Evolutionary conservation across 176 grass and related monocot genomes (phyloP).

Genomic region (Phyllostachys edulis): DNA sequence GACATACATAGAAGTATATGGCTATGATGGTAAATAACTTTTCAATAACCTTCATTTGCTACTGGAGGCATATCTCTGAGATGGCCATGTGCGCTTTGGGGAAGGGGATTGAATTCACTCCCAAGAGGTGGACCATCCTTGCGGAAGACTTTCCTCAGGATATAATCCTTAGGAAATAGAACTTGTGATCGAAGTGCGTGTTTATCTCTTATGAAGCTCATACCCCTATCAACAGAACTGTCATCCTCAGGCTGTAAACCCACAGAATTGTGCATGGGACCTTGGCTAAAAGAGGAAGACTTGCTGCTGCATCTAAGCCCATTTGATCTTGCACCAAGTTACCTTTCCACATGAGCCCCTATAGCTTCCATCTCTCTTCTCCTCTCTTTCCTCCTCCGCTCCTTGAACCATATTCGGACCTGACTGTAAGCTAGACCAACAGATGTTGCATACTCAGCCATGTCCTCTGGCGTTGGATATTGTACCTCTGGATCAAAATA

Average conservation of each 20-base stretch:
- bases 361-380: constrained; percentile 43
- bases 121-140: constrained; percentile 90
- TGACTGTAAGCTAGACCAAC: constrained; percentile 78
- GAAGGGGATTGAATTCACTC: constrained; percentile 53
- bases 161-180: constrained; percentile 74
- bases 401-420: constrained; percentile 87
- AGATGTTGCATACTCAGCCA: constrained; percentile 61
- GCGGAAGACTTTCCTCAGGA: constrained; percentile 82
- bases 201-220: constrained; percentile 41
- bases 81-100: constrained; percentile 31
- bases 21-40: neutral
- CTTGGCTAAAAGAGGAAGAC: constrained; percentile 27
- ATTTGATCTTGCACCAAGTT: constrained; percentile 32
- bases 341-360: constrained; percentile 23
- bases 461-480: constrained; percentile 68
- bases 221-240: constrained; percentile 10
- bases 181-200: constrained; percentile 47
- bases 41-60: neutral
- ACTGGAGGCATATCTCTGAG: constrained; percentile 48
- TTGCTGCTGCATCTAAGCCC: constrained; percentile 36
- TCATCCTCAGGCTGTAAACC: constrained; percentile 1
- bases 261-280: constrained; percentile 3
- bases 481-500: constrained; percentile 51
- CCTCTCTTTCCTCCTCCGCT: constrained; percentile 94
- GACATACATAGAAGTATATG: constrained; percentile 6